Evolutionary conservation across 352 stramenopile species (phyloP), one percentile per base, ranked within the genome.

Genomic region (Pythium dissotocum): DNA sequence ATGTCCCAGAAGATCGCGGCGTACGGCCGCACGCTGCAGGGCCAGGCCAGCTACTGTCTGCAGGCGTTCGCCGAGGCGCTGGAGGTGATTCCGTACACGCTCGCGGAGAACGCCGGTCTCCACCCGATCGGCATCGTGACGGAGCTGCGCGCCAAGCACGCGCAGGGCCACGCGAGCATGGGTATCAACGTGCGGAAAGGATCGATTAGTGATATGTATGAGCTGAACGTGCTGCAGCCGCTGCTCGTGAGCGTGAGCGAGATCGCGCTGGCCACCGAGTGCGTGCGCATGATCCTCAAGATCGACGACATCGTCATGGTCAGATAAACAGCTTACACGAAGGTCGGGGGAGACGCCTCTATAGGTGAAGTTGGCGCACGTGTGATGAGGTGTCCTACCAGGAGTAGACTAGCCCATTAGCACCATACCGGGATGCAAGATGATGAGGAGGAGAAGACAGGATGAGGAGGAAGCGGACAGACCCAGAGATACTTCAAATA

Each of bases 271-370:
- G 98, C 98, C 13, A 98, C 98, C 44, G 98, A 99, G 82, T 99
- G 96, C 72, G 97, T 99, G 57, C 91, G 93, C 75, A 99, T 99
- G 97, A 99, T 99, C 76, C 94, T 99, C 83, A 99, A 99, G 95
- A 99, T 99, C 77, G 98, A 99, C 76, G 98, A 99, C 88, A 97
- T 99, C 61, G 96, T 99, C 60, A 97, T 98, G 76, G 96, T 98
- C 57, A 78, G 88, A 80, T 96, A 96, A 93, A 78, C 69, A 26
- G 63, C 51, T 44, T 38, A 30, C 44, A 52, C 16, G 44, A 18
- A 7, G 21, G 24, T 9, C 13, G 48, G 10, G 38, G 38, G 32
- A 53, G 46, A 53, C 8, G 46, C 46, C 46, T 53, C 21, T 53
- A 32, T 53, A 53, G 46, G 33, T 53, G 46, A 53, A 53, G 46